A percentile compares a stretch with the other conserved stretches of the same genome.
These are phyloP conservation scores for Fonsecaea pedrosoi DNA, from an alignment of 2,329 filamentous ascomycete species.

Conservation along the genomic window DNA sequence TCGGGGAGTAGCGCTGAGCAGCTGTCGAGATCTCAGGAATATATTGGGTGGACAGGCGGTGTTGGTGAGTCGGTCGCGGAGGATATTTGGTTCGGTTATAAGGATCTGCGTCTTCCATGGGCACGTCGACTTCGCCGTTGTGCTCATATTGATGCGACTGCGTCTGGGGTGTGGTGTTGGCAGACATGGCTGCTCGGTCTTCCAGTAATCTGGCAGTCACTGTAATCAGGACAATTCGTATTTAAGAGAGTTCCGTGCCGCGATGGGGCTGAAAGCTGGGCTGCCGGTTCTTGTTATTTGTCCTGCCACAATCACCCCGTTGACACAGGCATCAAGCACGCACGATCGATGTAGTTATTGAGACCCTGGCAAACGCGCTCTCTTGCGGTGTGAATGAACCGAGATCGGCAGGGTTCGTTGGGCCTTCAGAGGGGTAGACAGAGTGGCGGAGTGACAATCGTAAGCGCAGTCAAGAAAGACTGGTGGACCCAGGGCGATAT, in stretches of 20 bases:
- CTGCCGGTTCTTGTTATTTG: slow-evolving; percentile 6
- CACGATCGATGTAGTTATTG: slow-evolving; percentile 10
- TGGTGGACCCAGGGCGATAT: slow-evolving; percentile 23
- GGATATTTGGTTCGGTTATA: slow-evolving; percentile 88
- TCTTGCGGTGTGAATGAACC: slow-evolving; percentile 8
- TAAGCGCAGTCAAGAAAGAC: slow-evolving; percentile 37
- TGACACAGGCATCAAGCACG: slow-evolving; percentile 11
- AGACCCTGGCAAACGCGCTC: not conserved
- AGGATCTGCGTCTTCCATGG: slow-evolving; percentile 89
- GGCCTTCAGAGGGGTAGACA: slow-evolving; percentile 24
- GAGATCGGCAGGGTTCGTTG: slow-evolving; percentile 3
- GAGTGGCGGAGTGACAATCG: slow-evolving; percentile 24
- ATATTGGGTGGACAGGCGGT: slow-evolving; percentile 74
- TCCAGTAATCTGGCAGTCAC: not conserved
- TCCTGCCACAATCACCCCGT: slow-evolving; percentile 11
- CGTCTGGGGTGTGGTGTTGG: slow-evolving; percentile 65
- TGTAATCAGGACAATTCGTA: not conserved
- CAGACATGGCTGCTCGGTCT: slow-evolving; percentile 49
- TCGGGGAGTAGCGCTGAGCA: slow-evolving; percentile 92
- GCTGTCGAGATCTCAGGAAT: slow-evolving; percentile 79
- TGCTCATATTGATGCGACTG: slow-evolving; percentile 69
- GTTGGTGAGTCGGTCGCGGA: slow-evolving; percentile 77
- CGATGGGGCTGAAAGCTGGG: slow-evolving; percentile 22
- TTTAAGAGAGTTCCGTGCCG: slow-evolving; percentile 6
- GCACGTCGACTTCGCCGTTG: slow-evolving; percentile 72